These are phyloP conservation scores for Glycine latifolia DNA, from an alignment of 306 rosid genomes.

Conservation along the genomic window DNA sequence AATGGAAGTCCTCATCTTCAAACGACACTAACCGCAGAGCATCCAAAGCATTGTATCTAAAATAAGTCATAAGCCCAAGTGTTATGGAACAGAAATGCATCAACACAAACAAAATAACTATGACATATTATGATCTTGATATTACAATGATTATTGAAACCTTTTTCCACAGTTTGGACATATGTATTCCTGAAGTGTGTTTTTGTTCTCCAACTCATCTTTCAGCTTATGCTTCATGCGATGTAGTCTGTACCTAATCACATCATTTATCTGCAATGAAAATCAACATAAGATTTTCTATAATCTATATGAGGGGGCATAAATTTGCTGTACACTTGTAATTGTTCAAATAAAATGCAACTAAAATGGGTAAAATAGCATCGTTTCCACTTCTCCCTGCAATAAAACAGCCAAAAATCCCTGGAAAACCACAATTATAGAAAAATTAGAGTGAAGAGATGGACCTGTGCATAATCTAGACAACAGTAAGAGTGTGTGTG, in stretches of 20 bases:
- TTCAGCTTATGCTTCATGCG: constrained; percentile 95
- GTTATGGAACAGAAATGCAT: constrained; percentile 29
- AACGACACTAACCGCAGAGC: constrained; percentile 83
- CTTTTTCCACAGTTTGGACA: constrained; percentile 90
- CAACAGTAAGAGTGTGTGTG: constrained; percentile 97
- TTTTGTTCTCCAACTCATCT: constrained; percentile 97
- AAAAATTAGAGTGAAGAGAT: constrained; percentile 44
- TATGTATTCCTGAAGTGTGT: constrained; percentile 90
- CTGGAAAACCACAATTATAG: constrained; percentile 15
- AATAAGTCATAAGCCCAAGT: constrained; percentile 26
- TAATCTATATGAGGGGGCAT: constrained; percentile 31
- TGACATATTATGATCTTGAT: constrained; percentile 6
- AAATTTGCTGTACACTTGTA: constrained; percentile 29
- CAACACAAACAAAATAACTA: constrained; percentile 26
- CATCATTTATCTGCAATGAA: constrained; percentile 83
- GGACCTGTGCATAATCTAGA: constrained; percentile 79
- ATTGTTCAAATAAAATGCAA: constrained; percentile 33
- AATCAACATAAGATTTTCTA: constrained; percentile 43
- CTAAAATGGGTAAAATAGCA: constrained; percentile 35
- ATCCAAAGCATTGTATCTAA: constrained; percentile 92
- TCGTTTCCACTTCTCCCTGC: constrained; percentile 34
- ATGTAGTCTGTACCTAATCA: constrained; percentile 90
- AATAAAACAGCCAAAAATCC: constrained; percentile 39
- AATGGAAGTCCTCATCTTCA: constrained; percentile 90
- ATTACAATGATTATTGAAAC: constrained; percentile 52